Evolutionary conservation across 1,284 basidiomycete genomes (phyloP), one percentile per base, ranked within the genome.

Genomic region (Cryptococcus sp.): DNA sequence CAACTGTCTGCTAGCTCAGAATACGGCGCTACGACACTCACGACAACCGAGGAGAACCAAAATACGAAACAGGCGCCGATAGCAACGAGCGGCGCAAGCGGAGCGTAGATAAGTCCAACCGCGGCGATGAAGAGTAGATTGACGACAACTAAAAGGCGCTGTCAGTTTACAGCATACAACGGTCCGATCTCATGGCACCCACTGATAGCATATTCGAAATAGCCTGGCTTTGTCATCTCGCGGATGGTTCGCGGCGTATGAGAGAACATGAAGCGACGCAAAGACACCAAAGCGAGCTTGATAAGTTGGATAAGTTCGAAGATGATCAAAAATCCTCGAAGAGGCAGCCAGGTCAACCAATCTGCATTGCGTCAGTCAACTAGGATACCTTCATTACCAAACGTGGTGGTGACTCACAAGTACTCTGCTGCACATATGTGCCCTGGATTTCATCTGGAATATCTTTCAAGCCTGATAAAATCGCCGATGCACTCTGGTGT

Each of bases 251-350:
- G 86, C 46, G 94, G 95, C 0, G 96, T 99, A 57, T 94, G 87
- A n/a, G 93, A 92, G 70, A 97, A 90, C 48, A 93, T 78, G 83
- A 83, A 80, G 3, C 89, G 93, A 78, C 90, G 89, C 78, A 97
- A 81, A 38, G 87, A 93, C 20, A 93, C 85, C 81, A 89, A 86
- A 15, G 93, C 71, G 37, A 99, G 83, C 72, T 96, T 95, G 78
- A 97, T 78, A 54, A 98, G 86, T 77, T 99, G 96, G 5, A 95
- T 94, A 44, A 99, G 82, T 75, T 99, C 96, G 71, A 98, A 98
- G 57, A 98, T 80, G 23, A 87, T 87, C 46, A 97, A 83, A 83
- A 96, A 96, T 29, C 93, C 94, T 70, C 94, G 90, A 38, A 98
- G 83, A 4, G 93, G 93, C 81, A 95, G 91, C 80, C 88, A 95